These are phyloP conservation scores for Xylaria sp. DNA, from an alignment of 2,329 filamentous ascomycete species.

Conservation along the genomic window DNA sequence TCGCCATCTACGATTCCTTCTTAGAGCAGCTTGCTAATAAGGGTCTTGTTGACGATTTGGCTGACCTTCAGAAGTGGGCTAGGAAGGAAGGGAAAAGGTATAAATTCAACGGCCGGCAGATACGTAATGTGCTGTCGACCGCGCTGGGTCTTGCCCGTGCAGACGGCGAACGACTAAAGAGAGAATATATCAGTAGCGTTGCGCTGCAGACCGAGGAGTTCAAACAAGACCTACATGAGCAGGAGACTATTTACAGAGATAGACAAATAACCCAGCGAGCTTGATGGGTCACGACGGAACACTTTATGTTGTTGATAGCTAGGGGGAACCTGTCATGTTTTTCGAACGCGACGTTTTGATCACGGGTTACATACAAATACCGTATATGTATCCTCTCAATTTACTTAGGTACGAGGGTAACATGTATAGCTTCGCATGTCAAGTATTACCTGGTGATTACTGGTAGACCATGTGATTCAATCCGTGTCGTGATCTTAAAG, in stretches of 20 bases:
- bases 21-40: constrained; percentile 1
- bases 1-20: constrained; percentile 3
- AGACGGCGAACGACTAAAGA: not conserved
- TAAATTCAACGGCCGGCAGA: constrained; percentile 17
- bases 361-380: no score
- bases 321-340: no score
- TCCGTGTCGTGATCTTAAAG: no score
- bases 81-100: constrained; percentile 4
- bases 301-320: no score
- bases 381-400: no score
- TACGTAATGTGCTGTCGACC: constrained; percentile 13
- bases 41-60: not conserved
- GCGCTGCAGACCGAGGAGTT: constrained; percentile 11
- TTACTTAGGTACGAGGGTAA: no score
- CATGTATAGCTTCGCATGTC: no score
- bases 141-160: constrained; percentile 3
- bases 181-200: not conserved
- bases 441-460: no score
- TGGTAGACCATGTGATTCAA: no score
- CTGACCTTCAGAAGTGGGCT: not conserved
- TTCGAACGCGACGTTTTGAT: no score
- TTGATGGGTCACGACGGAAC: not conserved
- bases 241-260: constrained; percentile 12
- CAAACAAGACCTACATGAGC: not conserved
- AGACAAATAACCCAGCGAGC: constrained; percentile 8